These are phyloP conservation scores for Populus pruinosa DNA, from an alignment of 345 rosid genomes.

Conservation along the genomic window DNA sequence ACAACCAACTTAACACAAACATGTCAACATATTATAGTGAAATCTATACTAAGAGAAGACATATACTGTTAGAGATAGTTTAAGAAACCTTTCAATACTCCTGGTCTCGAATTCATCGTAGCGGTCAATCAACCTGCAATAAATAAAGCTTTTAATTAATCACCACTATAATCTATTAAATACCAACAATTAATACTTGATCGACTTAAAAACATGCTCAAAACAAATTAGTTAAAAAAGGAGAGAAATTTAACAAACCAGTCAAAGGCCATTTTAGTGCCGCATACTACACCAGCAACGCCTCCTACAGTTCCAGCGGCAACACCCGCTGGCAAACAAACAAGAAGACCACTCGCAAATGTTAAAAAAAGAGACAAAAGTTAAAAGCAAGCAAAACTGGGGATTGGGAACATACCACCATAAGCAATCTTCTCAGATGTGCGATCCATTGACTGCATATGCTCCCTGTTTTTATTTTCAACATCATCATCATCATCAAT, in stretches of 20 bases:
- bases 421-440: constrained; percentile 9
- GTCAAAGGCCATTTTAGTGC: constrained; percentile 2
- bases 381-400: not conserved
- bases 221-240: not conserved
- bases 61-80: not conserved
- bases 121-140: constrained; percentile 9
- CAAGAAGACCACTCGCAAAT: not conserved
- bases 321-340: constrained; percentile 3
- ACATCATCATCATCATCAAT: not conserved
- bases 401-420: not conserved
- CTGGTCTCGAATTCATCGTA: constrained; percentile 16
- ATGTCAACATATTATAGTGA: too few species aligned
- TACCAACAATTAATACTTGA: too few species aligned
- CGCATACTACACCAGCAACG: constrained; percentile 7
- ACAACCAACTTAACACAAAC: too few species aligned
- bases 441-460: constrained; percentile 17
- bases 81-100: constrained; percentile 10
- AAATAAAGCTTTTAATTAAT: too few species aligned
- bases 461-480: constrained; percentile 8
- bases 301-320: constrained; percentile 1
- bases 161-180: too few species aligned
- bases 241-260: constrained; percentile 2
- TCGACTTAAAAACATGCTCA: too few species aligned
- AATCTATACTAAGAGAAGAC: too few species aligned
- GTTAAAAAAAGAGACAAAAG: not conserved